These are phyloP conservation scores for Cyathus striatus DNA, from an alignment of 768 basidiomycete genomes.

Conservation along the genomic window DNA sequence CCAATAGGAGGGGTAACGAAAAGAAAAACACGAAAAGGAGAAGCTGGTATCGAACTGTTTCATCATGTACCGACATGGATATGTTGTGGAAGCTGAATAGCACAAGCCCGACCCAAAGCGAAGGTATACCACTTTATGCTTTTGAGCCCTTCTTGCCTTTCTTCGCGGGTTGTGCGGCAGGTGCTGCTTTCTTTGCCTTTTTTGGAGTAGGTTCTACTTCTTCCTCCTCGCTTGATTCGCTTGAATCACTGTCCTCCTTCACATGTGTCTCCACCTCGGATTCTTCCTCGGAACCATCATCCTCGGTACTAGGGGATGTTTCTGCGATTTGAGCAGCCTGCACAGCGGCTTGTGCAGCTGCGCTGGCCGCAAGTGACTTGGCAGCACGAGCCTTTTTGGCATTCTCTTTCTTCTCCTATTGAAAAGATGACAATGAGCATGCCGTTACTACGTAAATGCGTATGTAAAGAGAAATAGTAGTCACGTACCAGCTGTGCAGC, in stretches of 20 bases:
- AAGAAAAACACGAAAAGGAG: no score
- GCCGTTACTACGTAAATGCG: no score
- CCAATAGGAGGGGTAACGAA: no score
- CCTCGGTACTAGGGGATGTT: slow-evolving; percentile 25
- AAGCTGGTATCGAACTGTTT: no score
- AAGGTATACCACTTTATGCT: slow-evolving; percentile 9
- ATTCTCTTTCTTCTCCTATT: no score
- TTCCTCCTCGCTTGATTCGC: slow-evolving; percentile 26
- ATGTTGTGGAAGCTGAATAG: background rate
- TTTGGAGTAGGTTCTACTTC: slow-evolving; percentile 23
- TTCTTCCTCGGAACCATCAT: slow-evolving; percentile 19
- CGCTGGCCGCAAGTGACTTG: no score
- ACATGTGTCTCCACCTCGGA: slow-evolving; percentile 31
- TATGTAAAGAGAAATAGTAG: no score
- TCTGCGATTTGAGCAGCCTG: slow-evolving; percentile 24
- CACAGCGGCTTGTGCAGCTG: slow-evolving; percentile 37
- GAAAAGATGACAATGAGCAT: no score
- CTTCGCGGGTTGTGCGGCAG: slow-evolving; percentile 12
- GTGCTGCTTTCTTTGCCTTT: slow-evolving; percentile 17
- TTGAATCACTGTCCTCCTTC: slow-evolving; percentile 15
- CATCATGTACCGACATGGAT: no score
- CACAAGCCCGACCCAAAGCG: background rate
- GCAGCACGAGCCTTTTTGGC: no score
- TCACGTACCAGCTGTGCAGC: no score
- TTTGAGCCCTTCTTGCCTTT: slow-evolving; percentile 24